Base-by-base conservation (phyloP, 2,329 filamentous ascomycete genomes). In the Saccharata proteae region DNA sequence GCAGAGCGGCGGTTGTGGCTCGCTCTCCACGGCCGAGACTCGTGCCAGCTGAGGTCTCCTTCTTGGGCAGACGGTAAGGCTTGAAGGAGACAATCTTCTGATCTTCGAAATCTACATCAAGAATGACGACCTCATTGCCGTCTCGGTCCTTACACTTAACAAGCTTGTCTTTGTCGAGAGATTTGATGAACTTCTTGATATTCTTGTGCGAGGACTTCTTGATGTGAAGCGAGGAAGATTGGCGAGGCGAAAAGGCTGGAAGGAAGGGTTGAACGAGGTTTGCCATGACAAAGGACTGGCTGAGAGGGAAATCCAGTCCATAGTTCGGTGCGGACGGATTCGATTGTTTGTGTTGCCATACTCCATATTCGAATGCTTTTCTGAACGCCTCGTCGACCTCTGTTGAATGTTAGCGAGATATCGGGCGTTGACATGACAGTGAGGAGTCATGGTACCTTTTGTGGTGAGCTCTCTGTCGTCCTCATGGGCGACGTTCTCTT, bases 191-290 rank as follows among this genome's bases (percentile, higher is more conserved):
- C 41, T 77, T 80, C 46, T 73, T 75, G 37, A 75, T 66, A 38
- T 71, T 79, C 54, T 80, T 80, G 71, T 71, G 79, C 38, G 69
- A 74, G 3, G 74, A 75, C 54, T 79, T 80, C 46, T 79, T 80
- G 51, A 80, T 76, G 40, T 75, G 71, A 31, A 75, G 66, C 37
- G 62, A 71, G 34, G 66, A 66, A 2, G 62, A 60, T 44, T 73
- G 64, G 13, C 65, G 59, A 4, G 69, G 55, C 8, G 64, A 69
- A 46, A 65, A 66, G 13, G 70, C 63, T 3, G 75, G 74, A 2
- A 80, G 62, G 43, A 73, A 77, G 2, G 76, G 76, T n/a, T 76
- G 71, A 13, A 79, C 65, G 33, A 80, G 61, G 32, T 65, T 69
- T 6, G 73, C 65, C 48, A 80, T 73, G 44, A 79, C 58, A 15